Base-by-base conservation (phyloP, 1,139 yeast genomes). In the Saccharomyces hybrid region DNA sequence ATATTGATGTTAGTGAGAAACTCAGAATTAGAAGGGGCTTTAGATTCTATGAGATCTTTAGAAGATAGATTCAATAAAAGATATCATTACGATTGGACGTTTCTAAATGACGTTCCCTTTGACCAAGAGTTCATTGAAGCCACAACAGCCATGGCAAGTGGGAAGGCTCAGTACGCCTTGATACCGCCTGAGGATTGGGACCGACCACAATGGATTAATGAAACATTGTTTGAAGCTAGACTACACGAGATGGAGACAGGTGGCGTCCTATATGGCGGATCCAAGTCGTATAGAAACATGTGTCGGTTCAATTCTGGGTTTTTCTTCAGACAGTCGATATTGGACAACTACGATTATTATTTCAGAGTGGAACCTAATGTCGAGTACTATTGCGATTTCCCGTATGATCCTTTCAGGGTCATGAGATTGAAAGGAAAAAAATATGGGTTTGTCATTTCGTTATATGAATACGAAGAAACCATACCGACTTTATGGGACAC, bases 351-450 rank as follows among this genome's bases (percentile, higher is more conserved):
- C 64, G 89, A 88, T 58, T 91, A 88, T 80, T 91, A 91, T 73
- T 90, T 96, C 83, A 75, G 99, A 55, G 96, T 91, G 2, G 99
- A 91, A 68, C 98, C 99, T 0, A 83, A 84, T 56, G 93, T 91
- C 38, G 82, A 88, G 61, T 89, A 88, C 68, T 87, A 75, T 67
- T 90, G 97, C 70, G 96, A 90, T 64, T 78, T 86, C 59, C 69
- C 70, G 3, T 84, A 83, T 76, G 82, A 95, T 78, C 97, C 98
- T n/a, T 93, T 93, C 68, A 74, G 81, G 46, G 81, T 87, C 54
- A 78, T 91, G 86, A 81, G 88, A 57, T 80, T 79, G 50, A 78
- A 81, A 55, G 75, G 79, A 51, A 90, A 89, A 66, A 83, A 81
- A 61, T 93, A 93, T 65, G 97, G 97, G 1, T 93, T 93, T 71